Conservation (phyloP, 208 protist genomes). For the Angomonas deanei region DNA sequence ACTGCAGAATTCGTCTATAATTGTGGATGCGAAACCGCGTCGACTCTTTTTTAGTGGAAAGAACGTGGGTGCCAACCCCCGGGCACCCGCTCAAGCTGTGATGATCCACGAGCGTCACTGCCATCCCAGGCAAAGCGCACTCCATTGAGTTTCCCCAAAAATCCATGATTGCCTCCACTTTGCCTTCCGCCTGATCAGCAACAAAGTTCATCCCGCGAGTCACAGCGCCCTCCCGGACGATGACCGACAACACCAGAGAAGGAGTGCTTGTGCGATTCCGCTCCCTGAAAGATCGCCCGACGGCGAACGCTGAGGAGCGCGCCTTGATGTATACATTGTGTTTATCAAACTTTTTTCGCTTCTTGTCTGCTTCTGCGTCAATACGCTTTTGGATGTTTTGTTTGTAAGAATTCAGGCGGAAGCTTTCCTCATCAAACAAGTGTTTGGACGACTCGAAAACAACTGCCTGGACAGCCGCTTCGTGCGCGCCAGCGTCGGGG, state of each 20-base stretch:
- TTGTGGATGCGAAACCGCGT: constrained; percentile 50
- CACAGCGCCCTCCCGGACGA: constrained; percentile 78
- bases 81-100: constrained; percentile 78
- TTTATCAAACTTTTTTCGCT: constrained; percentile 39
- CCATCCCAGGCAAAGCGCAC: constrained; percentile 68
- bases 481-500: constrained; percentile 35
- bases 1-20: constrained; percentile 79
- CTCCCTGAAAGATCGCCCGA: constrained; percentile 8
- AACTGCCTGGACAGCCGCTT: constrained; percentile 68
- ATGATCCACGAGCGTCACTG: constrained; percentile 78
- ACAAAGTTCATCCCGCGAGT: constrained; percentile 78
- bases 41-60: constrained; percentile 46
- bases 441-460: constrained; percentile 88
- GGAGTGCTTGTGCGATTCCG: constrained; percentile 75
- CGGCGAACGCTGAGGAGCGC: constrained; percentile 30
- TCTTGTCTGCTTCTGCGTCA: constrained; percentile 41
- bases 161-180: constrained; percentile 72
- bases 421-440: constrained; percentile 85
- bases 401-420: constrained; percentile 43
- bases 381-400: constrained; percentile 44
- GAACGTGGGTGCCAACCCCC: constrained; percentile 64
- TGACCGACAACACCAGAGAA: constrained; percentile 57
- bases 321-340: constrained; percentile 22
- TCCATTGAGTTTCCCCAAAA: constrained; percentile 66
- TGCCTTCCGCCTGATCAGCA: constrained; percentile 77